Base-by-base conservation (phyloP, 2,329 filamentous ascomycete genomes). In the Verticillium isaacii region DNA sequence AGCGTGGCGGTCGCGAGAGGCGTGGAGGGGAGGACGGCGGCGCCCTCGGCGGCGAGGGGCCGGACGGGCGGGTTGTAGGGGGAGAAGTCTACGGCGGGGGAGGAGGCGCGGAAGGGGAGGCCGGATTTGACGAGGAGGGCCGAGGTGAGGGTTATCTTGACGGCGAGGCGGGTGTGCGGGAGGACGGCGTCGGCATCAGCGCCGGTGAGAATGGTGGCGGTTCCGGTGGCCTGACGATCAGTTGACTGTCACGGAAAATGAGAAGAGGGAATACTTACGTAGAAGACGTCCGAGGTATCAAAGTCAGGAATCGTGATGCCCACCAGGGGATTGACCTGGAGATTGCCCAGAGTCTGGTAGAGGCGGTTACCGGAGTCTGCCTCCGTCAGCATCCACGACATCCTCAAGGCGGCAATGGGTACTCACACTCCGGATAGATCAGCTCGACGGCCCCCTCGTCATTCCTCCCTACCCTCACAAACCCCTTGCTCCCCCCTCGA, bases 271-370 rank as follows among this genome's bases (percentile, higher is more conserved):
- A 29, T 1, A 64, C 64, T 60, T 23, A 74, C 61, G 72, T 94
- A 94, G 2, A 96, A 79, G 6, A 90, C 86, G 68, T 91, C 79
- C 1, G 89, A 89, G 0, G 85, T 90, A 5, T 83, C 82, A 69
- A 91, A 94, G 71, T 93, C 86, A 0, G 92, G 91, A 39, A 96
- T 82, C 2, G 84, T 85, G 57, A 94, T 73, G 3, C 92, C 91
- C 2, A 90, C 85, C 19, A 78, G 76, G 0, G 91, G 90, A 36
- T 88, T 89, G 8, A 82, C 75, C 45, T 83, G 78, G 15, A 96
- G 77, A 70, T 96, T 96, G 1, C 92, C 92, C 0, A 96, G 81
- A 0, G 89, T 91, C 72, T 96, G 92, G 68, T 96, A 96, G 0
- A 95, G 77, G 17, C 91, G 80, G 72, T 96, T 96, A 8, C 92